Base-by-base conservation (phyloP, 2,329 filamentous ascomycete genomes). In the Colletotrichum somersetense region DNA sequence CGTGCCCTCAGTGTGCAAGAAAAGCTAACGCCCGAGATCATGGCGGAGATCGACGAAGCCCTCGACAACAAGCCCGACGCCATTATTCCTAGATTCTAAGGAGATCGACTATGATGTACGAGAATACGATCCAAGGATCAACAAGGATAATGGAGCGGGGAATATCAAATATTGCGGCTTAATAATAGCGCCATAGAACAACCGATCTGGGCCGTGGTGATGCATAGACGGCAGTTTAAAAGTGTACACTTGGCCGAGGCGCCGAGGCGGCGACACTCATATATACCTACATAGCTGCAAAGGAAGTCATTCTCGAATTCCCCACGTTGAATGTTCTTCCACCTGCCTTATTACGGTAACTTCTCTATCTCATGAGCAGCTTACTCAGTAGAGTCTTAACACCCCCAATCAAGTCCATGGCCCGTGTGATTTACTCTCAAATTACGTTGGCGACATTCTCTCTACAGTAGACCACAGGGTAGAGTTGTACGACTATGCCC, bases 11-110 rank as follows among this genome's bases (percentile, higher is more conserved):
- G 79, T 16, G 81, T 85, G 12, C 79, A 89, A 33, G 85, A 89
- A 66, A 87, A 87, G 81, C 79, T 91, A 76, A 91, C 89, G 6
- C 85, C 85, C 0, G 88, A 89, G 78, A 83, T 91, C 63, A 77
- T 91, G 81, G 81, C 82, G 16, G 86, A 90, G 83, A 91, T 91
- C 78, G 89, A 91, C 72, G 82, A 82, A 50, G 84, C 90, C 63
- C 78, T 91, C 62, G 83, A 85, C 74, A 91, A 91, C 78, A 90
- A 89, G 82, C 88, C 88, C 3, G 83, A 84, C 68, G 82, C 75
- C 76, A 75, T 85, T 42, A 74, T 77, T 3, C 75, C 77, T 73
- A 79, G 84, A 44, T 84, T 78, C 67, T 81, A 75, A 66, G 26
- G 2, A 26, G 16, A 11, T 23, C 26, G n/a, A 56, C 33, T 26